A percentile compares a stretch with the other conserved stretches of the same genome.
These are phyloP conservation scores for Linderina pennispora DNA, from an alignment of 192 early-diverging fungal genomes.

Conservation along the genomic window DNA sequence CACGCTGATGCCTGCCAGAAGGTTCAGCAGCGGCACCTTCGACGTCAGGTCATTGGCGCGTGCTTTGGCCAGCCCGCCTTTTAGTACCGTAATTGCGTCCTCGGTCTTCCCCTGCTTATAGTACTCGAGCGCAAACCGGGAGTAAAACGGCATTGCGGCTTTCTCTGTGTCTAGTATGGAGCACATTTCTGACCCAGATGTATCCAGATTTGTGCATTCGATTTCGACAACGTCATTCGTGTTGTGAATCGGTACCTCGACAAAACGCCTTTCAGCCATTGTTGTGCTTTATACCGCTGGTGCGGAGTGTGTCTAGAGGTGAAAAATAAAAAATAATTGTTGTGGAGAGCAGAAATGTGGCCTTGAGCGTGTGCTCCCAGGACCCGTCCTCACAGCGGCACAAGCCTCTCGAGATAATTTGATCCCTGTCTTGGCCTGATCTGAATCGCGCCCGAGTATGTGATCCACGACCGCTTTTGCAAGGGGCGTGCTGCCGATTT, in stretches of 20 bases:
- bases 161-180: slow-evolving; percentile 64
- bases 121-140: slow-evolving; percentile 73
- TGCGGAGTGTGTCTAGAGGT: too few species aligned
- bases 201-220: slow-evolving; percentile 52
- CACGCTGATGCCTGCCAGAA: slow-evolving; percentile 71
- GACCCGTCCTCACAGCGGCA: too few species aligned
- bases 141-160: slow-evolving; percentile 56
- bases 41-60: slow-evolving; percentile 31
- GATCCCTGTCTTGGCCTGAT: too few species aligned
- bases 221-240: slow-evolving; percentile 69
- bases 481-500: too few species aligned
- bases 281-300: too few species aligned
- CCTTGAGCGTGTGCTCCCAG: too few species aligned
- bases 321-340: too few species aligned
- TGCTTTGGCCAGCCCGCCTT: slow-evolving; percentile 48
- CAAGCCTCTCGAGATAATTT: too few species aligned
- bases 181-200: slow-evolving; percentile 56
- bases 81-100: slow-evolving; percentile 52
- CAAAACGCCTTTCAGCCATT: too few species aligned
- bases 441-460: too few species aligned
- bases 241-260: slow-evolving; percentile 59
- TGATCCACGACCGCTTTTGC: too few species aligned
- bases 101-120: slow-evolving; percentile 58
- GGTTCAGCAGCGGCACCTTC: slow-evolving; percentile 65
- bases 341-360: too few species aligned